Conservation (phyloP, 225 moss, liverwort and hornwort species). For the Polytrichum commune region DNA sequence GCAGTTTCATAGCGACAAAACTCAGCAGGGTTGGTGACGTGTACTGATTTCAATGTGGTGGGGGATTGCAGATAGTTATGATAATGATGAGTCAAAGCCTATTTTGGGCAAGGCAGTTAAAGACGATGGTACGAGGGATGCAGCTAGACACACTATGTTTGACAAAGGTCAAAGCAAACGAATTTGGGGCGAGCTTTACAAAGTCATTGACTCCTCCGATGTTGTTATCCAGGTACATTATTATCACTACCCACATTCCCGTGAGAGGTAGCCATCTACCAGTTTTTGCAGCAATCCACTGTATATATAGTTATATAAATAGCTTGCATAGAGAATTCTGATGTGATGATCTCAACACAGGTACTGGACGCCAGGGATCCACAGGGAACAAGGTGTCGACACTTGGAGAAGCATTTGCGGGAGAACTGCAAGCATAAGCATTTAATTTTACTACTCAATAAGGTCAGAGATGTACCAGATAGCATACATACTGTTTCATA, state of each 20-base stretch:
- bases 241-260: neutral
- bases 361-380: slow-evolving; percentile 96
- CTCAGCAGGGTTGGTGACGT: no score
- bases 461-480: slow-evolving; percentile 39
- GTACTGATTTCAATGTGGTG: no score
- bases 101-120: slow-evolving; percentile 36
- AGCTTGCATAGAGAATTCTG: neutral
- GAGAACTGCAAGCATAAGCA: slow-evolving; percentile 99
- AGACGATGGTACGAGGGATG: slow-evolving; percentile 73
- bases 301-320: neutral
- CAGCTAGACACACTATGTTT: slow-evolving; percentile 94
- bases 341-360: slow-evolving; percentile 19
- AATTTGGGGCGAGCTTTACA: slow-evolving; percentile 99
- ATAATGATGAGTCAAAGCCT: slow-evolving; percentile 45
- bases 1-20: no score
- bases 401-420: slow-evolving; percentile 89
- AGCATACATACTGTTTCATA: no score
- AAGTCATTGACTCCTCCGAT: slow-evolving; percentile 98
- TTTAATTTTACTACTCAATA: slow-evolving; percentile 85
- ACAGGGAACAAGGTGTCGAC: slow-evolving; percentile 86
- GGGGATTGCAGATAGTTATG: slow-evolving; percentile 61
- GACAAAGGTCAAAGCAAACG: slow-evolving; percentile 99
- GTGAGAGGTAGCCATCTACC: neutral
- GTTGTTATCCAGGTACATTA: slow-evolving; percentile 83
- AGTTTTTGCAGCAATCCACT: neutral